Evolutionary conservation across 371 early-diverging fungal genomes (phyloP).

Genomic region (Rhizomucor pusillus): DNA sequence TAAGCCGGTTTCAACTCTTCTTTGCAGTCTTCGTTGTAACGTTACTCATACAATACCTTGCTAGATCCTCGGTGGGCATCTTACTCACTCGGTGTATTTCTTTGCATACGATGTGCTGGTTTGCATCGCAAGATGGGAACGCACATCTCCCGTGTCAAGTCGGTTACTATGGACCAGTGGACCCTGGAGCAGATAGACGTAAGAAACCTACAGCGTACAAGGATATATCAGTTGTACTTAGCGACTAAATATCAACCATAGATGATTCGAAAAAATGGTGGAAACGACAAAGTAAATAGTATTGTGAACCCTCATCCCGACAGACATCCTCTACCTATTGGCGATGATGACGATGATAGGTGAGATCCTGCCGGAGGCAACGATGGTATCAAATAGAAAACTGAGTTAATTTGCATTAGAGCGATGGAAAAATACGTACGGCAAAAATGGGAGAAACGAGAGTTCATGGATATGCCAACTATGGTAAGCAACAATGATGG

Average conservation of each 20-base stretch:
- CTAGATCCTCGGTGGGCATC: constrained; percentile 96
- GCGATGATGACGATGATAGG: constrained; percentile 62
- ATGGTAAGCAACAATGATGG: constrained; percentile 5
- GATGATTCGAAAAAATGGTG: constrained; percentile 66
- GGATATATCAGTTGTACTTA: no score
- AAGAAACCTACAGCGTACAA: no score
- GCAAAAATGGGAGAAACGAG: constrained; percentile 89
- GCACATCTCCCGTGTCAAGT: constrained; percentile 92
- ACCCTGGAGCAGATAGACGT: constrained; percentile 89
- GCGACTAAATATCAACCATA: constrained; percentile 6
- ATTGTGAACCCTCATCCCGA: constrained; percentile 69
- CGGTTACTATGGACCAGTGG: constrained; percentile 91
- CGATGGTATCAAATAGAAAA: no score
- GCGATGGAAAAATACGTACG: constrained; percentile 90
- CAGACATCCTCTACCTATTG: constrained; percentile 61
- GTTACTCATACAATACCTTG: neutral
- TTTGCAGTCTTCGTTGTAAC: neutral
- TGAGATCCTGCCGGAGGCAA: no score
- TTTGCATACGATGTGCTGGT: constrained; percentile 93
- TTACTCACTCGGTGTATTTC: constrained; percentile 88
- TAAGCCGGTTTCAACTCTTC: constrained; percentile 25
- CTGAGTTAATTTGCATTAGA: constrained; percentile 42
- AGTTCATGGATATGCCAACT: constrained; percentile 49
- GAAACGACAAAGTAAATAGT: constrained; percentile 83
- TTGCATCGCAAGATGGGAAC: constrained; percentile 92